Evolutionary conservation across 768 basidiomycete species (phyloP), one percentile per base, ranked within the genome.

Genomic region (Leucocoprinus birnbaumii): DNA sequence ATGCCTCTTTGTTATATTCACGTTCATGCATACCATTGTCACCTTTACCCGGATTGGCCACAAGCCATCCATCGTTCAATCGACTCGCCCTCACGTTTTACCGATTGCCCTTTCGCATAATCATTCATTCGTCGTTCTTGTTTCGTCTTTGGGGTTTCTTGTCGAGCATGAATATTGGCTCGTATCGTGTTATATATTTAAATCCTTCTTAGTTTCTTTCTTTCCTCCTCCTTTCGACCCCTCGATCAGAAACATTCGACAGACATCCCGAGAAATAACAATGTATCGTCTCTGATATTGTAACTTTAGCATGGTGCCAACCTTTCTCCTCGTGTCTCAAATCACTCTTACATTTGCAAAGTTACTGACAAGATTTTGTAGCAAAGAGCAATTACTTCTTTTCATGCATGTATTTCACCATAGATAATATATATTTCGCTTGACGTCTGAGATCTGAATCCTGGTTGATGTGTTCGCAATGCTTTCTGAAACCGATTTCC

Each of bases 361-460:
- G n/a, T 35, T 31, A 52, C 51, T 44, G 51, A 52, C 42, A 52
- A 44, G 40, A 52, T 43, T 43, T 44, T 52, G 51, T 52, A 52
- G 41, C 51, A 42, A 51, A 38, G 31, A n/a, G 19, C 18, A 43
- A 9, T 38, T 22, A 27, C n/a, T 40, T 31, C 22, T 21, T 42
- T 38, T 22, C 34, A 37, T 8, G 21, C 38, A 43, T 43, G 11
- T 42, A 19, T 21, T 21, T 21, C 16, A 22, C 10, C 35, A 22
- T 22, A 19, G 10, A 50, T 50, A 50, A 31, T 19, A 41, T 19
- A 50, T 50, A 38, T 38, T 37, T 22, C 22, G 19, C 31, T 50
- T 50, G 5, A 3, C 19, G 21, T 22, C 18, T 16, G 40, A 16
- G n/a, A 31, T 11, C 6, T 5, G 31, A 5, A 11, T 31, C 11